Evolutionary conservation across 73 alveolate genomes (phyloP).

Genomic region (Symbiodinium natans): DNA sequence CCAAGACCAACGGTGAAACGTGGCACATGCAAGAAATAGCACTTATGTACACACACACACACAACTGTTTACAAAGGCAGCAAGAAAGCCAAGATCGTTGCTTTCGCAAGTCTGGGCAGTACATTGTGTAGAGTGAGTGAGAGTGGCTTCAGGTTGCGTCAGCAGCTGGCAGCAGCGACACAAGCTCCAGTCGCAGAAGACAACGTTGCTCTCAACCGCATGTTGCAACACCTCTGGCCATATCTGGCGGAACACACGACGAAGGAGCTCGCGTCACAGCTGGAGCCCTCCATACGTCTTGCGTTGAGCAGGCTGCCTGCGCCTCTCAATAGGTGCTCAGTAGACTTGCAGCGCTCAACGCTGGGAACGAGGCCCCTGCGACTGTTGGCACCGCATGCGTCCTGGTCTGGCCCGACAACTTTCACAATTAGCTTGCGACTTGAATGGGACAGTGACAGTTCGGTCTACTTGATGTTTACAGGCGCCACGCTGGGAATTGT

Average conservation of each 20-base stretch:
- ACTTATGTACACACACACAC: no score
- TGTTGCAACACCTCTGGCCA: slow-evolving; percentile 73
- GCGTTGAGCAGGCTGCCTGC: slow-evolving; percentile 63
- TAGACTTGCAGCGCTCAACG: slow-evolving; percentile 24
- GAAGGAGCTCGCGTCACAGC: neutral
- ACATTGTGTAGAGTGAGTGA: no score
- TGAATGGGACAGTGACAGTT: slow-evolving; percentile 82
- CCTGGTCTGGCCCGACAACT: slow-evolving; percentile 28
- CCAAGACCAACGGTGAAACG: no score
- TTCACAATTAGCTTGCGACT: slow-evolving; percentile 27
- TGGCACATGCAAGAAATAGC: no score
- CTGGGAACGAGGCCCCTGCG: slow-evolving; percentile 27
- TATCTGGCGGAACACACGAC: neutral
- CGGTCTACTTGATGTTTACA: slow-evolving; percentile 52
- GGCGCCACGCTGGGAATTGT: slow-evolving; percentile 75
- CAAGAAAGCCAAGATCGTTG: no score
- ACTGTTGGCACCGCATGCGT: slow-evolving; percentile 17
- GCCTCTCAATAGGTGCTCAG: slow-evolving; percentile 41
- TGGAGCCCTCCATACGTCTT: slow-evolving; percentile 52
- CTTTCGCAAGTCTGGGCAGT: no score
- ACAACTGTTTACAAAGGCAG: no score
- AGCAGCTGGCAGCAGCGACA: neutral
- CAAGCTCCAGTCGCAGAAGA: slow-evolving; percentile 4
- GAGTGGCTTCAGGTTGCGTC: slow-evolving; percentile 1
- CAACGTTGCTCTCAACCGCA: neutral